Conservation (phyloP, 176 grass and related monocot genomes). For the Carex cristatella region DNA sequence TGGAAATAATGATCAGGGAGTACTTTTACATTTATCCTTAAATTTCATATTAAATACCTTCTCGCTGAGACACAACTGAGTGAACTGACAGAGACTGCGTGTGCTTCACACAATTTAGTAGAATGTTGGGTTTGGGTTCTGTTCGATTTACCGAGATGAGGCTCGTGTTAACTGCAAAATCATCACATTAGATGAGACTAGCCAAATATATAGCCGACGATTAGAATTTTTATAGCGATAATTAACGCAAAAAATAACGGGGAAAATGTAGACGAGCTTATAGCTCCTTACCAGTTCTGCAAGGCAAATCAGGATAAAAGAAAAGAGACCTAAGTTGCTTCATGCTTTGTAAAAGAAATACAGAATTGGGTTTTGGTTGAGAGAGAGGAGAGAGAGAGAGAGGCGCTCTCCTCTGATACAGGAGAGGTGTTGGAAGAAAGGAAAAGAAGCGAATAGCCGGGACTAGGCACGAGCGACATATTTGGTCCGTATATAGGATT, state of each 20-base stretch:
- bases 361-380: neutral
- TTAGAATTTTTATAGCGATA: neutral
- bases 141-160: neutral
- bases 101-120: neutral
- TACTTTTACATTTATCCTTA: no score
- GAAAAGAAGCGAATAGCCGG: neutral
- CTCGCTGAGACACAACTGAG: neutral
- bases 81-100: neutral
- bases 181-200: neutral
- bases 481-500: neutral
- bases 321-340: neutral
- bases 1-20: no score
- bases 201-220: neutral
- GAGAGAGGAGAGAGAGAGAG: neutral
- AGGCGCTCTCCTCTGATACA: neutral
- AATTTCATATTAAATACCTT: neutral
- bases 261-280: neutral
- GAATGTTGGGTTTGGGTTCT: neutral
- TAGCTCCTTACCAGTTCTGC: conserved; percentile 16
- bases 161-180: neutral
- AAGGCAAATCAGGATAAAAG: neutral
- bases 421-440: neutral
- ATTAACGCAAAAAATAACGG: neutral
- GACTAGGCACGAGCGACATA: conserved; percentile 1
- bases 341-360: neutral